A percentile compares a stretch with the other conserved stretches of the same genome.
Evolutionary conservation across 805 yeast genomes (phyloP).

Genomic region (Candida montana): DNA sequence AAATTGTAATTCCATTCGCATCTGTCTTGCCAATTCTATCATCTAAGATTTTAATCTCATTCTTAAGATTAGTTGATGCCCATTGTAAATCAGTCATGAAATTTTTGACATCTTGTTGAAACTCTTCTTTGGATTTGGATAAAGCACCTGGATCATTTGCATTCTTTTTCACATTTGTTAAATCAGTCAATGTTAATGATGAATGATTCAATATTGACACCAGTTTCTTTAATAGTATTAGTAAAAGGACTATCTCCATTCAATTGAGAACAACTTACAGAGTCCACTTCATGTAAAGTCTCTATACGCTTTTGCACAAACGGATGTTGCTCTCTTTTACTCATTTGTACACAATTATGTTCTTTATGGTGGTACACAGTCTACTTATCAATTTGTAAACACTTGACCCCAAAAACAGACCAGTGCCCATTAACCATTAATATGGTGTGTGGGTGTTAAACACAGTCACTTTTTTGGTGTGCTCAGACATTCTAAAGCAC

Average conservation of each 20-base stretch:
- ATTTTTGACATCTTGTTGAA: slow-evolving; percentile 37
- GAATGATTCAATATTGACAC: slow-evolving; percentile 47
- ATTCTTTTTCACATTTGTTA: slow-evolving; percentile 30
- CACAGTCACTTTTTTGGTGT: slow-evolving; percentile 16
- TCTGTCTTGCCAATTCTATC: slow-evolving; percentile 47
- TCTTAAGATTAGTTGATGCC: slow-evolving; percentile 55
- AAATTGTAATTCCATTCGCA: slow-evolving; percentile 43
- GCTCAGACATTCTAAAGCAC: slow-evolving; percentile 16
- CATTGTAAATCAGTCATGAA: slow-evolving; percentile 53
- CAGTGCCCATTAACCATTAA: not conserved
- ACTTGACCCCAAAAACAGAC: not conserved
- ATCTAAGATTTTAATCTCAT: slow-evolving; percentile 63
- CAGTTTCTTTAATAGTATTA: slow-evolving; percentile 28
- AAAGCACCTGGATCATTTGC: slow-evolving; percentile 19
- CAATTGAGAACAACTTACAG: slow-evolving; percentile 17
- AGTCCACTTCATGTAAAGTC: slow-evolving; percentile 46
- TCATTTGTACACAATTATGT: slow-evolving; percentile 3
- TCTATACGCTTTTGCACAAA: slow-evolving; percentile 48
- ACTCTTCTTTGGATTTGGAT: slow-evolving; percentile 31
- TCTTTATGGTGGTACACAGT: too few relatives aligned
- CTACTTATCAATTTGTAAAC: too few relatives aligned
- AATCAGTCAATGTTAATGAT: slow-evolving; percentile 40
- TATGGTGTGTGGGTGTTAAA: slow-evolving; percentile 4
- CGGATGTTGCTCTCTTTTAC: slow-evolving; percentile 21
- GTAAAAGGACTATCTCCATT: not conserved